Percentiles rank a stretch among this genome's conserved stretches.
Evolutionary conservation across 2,329 filamentous ascomycete species (phyloP).

Genomic region (Simplicillium sp.): DNA sequence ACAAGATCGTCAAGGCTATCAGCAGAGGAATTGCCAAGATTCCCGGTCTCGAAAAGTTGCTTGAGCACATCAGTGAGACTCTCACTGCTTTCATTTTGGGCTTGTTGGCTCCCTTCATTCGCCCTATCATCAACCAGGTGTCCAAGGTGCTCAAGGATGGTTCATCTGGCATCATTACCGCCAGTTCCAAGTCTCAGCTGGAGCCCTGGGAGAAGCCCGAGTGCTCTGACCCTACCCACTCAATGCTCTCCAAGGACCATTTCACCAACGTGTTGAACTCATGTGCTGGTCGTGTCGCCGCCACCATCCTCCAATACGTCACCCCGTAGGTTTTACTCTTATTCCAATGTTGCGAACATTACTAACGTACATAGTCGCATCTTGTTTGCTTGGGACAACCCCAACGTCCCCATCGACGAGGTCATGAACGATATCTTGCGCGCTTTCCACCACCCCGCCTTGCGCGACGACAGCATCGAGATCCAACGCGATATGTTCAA

Average conservation of each 20-base stretch:
- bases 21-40: conserved; percentile 82
- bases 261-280: conserved; percentile 73
- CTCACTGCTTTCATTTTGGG: conserved; percentile 87
- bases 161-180: conserved; percentile 59
- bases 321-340: conserved; percentile 52
- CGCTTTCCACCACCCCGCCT: conserved; percentile 84
- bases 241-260: conserved; percentile 70
- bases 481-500: conserved; percentile 85
- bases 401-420: conserved; percentile 71
- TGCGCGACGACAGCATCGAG: conserved; percentile 66
- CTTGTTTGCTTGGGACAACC: conserved; percentile 88
- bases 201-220: conserved; percentile 70
- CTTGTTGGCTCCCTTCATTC: conserved; percentile 81
- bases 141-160: conserved; percentile 79
- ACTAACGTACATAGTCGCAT: conserved; percentile 44
- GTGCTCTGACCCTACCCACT: conserved; percentile 73
- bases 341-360: not conserved
- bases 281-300: conserved; percentile 64
- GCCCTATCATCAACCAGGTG: conserved; percentile 82
- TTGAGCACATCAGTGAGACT: conserved; percentile 90
- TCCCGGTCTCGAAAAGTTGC: conserved; percentile 78
- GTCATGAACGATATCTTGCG: conserved; percentile 72
- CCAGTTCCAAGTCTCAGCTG: conserved; percentile 64
- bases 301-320: conserved; percentile 73
- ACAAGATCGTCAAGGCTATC: conserved; percentile 85